Percentiles rank a stretch among this genome's conserved stretches.
Evolutionary conservation across 139 green algal species (phyloP).

Genomic region (Closterium sp.): DNA sequence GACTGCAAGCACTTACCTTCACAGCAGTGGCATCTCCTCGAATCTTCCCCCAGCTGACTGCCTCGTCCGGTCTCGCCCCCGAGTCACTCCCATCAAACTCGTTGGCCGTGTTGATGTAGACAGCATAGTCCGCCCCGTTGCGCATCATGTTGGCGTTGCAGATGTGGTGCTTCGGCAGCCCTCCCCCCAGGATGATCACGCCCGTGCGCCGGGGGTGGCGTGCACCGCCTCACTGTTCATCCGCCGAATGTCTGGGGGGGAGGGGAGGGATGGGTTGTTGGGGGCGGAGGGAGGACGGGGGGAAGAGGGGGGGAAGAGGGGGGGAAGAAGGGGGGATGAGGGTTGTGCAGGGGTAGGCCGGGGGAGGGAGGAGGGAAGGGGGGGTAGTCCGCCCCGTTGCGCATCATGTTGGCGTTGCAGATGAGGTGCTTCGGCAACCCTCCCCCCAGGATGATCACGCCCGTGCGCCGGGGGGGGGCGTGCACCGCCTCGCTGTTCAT

Average conservation of each 20-base stretch:
- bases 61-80: slow-evolving; percentile 91
- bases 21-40: slow-evolving; percentile 74
- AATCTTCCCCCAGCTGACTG: slow-evolving; percentile 97
- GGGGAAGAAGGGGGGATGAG: background rate
- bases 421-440: slow-evolving; percentile 96
- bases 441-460: slow-evolving; percentile 81
- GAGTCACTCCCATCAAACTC: slow-evolving; percentile 95
- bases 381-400: slow-evolving; percentile 89
- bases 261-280: background rate
- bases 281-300: background rate
- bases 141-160: slow-evolving; percentile 98
- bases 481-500: slow-evolving; percentile 88
- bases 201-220: slow-evolving; percentile 57
- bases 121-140: slow-evolving; percentile 91
- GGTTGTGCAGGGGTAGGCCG: background rate
- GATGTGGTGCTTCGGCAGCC: slow-evolving; percentile 97
- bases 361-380: background rate
- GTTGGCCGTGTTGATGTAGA: slow-evolving; percentile 62
- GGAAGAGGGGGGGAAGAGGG: background rate
- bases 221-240: slow-evolving; percentile 87
- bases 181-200: slow-evolving; percentile 91
- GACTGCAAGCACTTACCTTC: too few relatives aligned
- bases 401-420: slow-evolving; percentile 98
- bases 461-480: slow-evolving; percentile 52
- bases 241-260: slow-evolving; percentile 63